These are phyloP conservation scores for Aspergillus nidulans DNA, from an alignment of 495 filamentous ascomycete species.

Conservation along the genomic window DNA sequence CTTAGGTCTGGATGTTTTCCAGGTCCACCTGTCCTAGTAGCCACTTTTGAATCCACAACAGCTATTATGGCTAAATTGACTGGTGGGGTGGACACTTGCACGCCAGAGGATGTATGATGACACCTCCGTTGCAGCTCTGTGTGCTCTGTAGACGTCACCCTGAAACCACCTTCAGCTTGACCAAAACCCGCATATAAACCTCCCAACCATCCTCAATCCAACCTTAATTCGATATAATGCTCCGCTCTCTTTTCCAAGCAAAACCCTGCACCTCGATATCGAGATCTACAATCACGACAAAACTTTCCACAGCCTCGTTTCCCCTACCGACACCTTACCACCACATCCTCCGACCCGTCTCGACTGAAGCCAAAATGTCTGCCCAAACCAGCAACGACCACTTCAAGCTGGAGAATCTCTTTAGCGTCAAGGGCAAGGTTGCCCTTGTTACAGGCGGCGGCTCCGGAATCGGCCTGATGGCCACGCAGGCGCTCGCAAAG, in stretches of 20 bases:
- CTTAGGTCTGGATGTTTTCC: too few relatives aligned
- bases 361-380: constrained; percentile 10
- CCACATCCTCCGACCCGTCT: not conserved
- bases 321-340: not conserved
- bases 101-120: too few relatives aligned
- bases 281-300: not conserved
- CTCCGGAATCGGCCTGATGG: constrained; percentile 50
- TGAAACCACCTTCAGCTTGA: not conserved
- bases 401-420: constrained; percentile 39
- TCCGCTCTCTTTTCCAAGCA: not conserved
- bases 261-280: not conserved
- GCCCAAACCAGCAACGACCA: constrained; percentile 41
- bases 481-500: constrained; percentile 53
- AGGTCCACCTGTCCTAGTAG: too few relatives aligned
- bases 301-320: not conserved
- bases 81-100: too few relatives aligned
- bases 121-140: not conserved
- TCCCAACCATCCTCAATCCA: not conserved
- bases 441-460: constrained; percentile 55
- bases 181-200: not conserved
- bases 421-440: constrained; percentile 41
- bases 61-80: too few relatives aligned
- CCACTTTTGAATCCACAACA: too few relatives aligned
- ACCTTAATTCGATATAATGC: not conserved
- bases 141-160: not conserved